Base-by-base conservation (phyloP, 345 rosid species). In the Salix udensis region DNA sequence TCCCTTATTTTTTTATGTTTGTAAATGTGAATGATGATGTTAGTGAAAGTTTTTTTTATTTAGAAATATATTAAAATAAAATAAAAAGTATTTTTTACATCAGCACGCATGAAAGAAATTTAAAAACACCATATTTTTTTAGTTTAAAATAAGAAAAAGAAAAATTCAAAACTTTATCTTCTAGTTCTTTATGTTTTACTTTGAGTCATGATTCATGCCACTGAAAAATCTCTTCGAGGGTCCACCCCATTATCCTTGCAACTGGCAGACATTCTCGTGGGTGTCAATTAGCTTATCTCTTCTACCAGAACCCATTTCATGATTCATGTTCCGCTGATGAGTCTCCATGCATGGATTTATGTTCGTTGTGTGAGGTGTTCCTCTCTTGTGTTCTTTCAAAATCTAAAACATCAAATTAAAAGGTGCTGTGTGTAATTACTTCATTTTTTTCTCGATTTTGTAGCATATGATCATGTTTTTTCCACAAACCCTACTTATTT, bases 141-240 rank as follows among this genome's bases (percentile, higher is more conserved):
- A 4, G 36, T 34, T 34, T 34, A 34, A 34, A 34, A 34, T 30
- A 30, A 30, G 4, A 3, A 30, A 0, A 30, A 30, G 2, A 28
- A 3, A 30, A 30, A 30, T 30, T 30, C 31, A 4, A 30, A 30
- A 30, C 6, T 34, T 74, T 19, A 31, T 65, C 46, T 37, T 68
- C 39, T 36, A 13, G 28, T 28, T 73, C 12, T 66, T 62, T 67
- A 65, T 65, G 70, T 71, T 71, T 71, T 75, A 75, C 66, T 79
- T 60, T 65, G 82, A 82, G 77, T 79, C 53, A 55, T 67, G 76
- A 72, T 50, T 72, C 74, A 68, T 77, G 39, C 58, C 73, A 7
- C 40, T 21, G 8, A 37, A 58, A 53, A 31, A 67, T 23, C 15
- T 23, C 14, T 58, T 58, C 10, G 71, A 37, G 36, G 75, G 58